A percentile compares a stretch with the other conserved stretches of the same genome.
These are phyloP conservation scores for Oryza rufipogon DNA, from an alignment of 176 grass and related monocot species.

Conservation along the genomic window DNA sequence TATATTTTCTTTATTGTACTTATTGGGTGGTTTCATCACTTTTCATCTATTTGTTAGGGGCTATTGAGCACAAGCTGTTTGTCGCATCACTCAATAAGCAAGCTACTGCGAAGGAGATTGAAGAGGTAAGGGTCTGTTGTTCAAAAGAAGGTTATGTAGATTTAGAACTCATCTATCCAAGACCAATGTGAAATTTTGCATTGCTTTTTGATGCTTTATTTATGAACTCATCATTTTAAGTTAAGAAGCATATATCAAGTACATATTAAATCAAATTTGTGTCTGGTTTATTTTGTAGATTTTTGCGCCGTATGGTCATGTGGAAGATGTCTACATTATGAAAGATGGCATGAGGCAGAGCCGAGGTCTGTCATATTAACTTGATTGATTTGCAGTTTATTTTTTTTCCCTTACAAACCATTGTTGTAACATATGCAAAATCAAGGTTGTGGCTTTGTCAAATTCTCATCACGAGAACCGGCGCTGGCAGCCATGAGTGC, in stretches of 20 bases:
- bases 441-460: slow-evolving; percentile 96
- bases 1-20: slow-evolving; percentile 10
- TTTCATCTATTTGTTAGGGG: slow-evolving; percentile 60
- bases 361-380: slow-evolving; percentile 61
- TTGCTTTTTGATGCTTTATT: neutral
- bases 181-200: neutral
- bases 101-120: slow-evolving; percentile 86
- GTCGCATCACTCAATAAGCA: slow-evolving; percentile 94
- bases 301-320: slow-evolving; percentile 87
- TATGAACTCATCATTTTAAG: slow-evolving; percentile 22
- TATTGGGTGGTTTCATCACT: slow-evolving; percentile 27
- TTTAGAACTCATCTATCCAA: slow-evolving; percentile 27
- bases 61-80: slow-evolving; percentile 91
- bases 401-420: slow-evolving; percentile 26
- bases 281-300: slow-evolving; percentile 59
- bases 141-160: neutral
- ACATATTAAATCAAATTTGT: slow-evolving; percentile 1
- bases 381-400: slow-evolving; percentile 34
- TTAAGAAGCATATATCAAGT: neutral
- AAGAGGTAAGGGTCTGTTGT: slow-evolving; percentile 62
- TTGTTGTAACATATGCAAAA: slow-evolving; percentile 34
- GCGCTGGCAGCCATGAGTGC: slow-evolving; percentile 81
- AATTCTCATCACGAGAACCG: slow-evolving; percentile 83
- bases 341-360: slow-evolving; percentile 87
- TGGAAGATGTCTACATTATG: slow-evolving; percentile 99